These are phyloP conservation scores for Paecilomyces sp. DNA, from an alignment of 2,329 filamentous ascomycete species.

Conservation along the genomic window DNA sequence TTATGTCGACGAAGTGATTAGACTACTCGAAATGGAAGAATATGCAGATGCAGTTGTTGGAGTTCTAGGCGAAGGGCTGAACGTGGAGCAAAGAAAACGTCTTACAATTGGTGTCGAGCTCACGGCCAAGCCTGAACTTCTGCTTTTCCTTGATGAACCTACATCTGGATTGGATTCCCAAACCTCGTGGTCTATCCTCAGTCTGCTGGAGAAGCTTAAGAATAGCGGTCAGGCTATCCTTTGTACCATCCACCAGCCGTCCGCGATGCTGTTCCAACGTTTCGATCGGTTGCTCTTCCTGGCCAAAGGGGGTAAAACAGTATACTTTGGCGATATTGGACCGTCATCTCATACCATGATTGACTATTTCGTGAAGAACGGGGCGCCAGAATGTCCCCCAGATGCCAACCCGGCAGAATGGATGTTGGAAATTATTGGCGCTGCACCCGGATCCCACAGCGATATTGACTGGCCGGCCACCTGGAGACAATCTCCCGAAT, in stretches of 20 bases:
- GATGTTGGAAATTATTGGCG: constrained; percentile 57
- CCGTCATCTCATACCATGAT: constrained; percentile 51
- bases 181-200: constrained; percentile 86
- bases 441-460: constrained; percentile 56
- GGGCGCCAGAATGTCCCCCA: constrained; percentile 51
- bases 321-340: constrained; percentile 64
- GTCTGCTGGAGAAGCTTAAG: constrained; percentile 81
- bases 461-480: constrained; percentile 60
- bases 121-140: constrained; percentile 79
- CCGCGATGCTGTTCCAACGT: constrained; percentile 86
- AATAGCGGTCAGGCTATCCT: constrained; percentile 86
- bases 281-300: constrained; percentile 63
- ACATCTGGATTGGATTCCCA: constrained; percentile 91
- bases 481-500: constrained; percentile 56
- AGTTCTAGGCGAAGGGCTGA: constrained; percentile 72
- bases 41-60: constrained; percentile 89
- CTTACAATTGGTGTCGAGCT: constrained; percentile 95
- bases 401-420: constrained; percentile 70
- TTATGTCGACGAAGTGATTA: constrained; percentile 87
- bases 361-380: constrained; percentile 59
- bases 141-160: constrained; percentile 91
- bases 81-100: constrained; percentile 61
- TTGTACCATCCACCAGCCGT: constrained; percentile 98
- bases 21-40: constrained; percentile 79
- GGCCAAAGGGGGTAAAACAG: constrained; percentile 57